These are phyloP conservation scores for Boechera divaricarpa DNA, from an alignment of 345 rosid species.

Conservation along the genomic window DNA sequence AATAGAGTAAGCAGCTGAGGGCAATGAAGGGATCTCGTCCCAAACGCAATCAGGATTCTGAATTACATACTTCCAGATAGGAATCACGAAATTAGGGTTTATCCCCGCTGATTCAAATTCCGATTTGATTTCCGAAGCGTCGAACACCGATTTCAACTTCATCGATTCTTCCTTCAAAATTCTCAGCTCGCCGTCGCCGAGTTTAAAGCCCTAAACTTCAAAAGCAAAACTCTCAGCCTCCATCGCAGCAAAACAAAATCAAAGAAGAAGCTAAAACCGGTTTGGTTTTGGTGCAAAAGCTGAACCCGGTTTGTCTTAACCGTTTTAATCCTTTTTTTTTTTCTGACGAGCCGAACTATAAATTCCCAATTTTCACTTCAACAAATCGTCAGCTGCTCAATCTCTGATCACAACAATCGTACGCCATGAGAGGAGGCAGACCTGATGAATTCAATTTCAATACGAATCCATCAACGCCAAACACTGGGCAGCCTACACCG, in stretches of 20 bases:
- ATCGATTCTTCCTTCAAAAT: conserved; percentile 10
- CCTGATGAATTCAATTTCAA: conserved; percentile 51
- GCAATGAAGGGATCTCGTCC: conserved; percentile 74
- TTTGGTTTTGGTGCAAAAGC: not conserved
- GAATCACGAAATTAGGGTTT: conserved; percentile 58
- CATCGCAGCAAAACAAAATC: conserved; percentile 6
- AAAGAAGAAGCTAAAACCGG: conserved; percentile 16
- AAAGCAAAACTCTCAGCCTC: conserved; percentile 16
- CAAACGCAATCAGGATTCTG: conserved; percentile 83
- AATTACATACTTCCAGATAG: conserved; percentile 85
- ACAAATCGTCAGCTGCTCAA: not conserved
- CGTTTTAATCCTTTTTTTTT: not conserved
- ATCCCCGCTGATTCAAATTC: conserved; percentile 70
- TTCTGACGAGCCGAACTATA: not conserved
- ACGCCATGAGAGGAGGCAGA: conserved; percentile 50
- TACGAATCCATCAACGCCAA: conserved; percentile 45
- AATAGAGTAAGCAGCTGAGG: conserved; percentile 68
- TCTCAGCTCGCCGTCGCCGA: conserved; percentile 18
- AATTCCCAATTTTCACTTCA: not conserved
- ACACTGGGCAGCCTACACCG: conserved; percentile 40
- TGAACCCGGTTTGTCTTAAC: conserved; percentile 16
- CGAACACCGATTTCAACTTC: conserved; percentile 67
- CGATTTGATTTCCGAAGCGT: conserved; percentile 60
- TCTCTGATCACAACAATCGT: conserved; percentile 12
- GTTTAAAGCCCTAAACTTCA: conserved; percentile 30